Evolutionary conservation across 768 basidiomycete species (phyloP).

Genomic region (Lactifluus echinatus): DNA sequence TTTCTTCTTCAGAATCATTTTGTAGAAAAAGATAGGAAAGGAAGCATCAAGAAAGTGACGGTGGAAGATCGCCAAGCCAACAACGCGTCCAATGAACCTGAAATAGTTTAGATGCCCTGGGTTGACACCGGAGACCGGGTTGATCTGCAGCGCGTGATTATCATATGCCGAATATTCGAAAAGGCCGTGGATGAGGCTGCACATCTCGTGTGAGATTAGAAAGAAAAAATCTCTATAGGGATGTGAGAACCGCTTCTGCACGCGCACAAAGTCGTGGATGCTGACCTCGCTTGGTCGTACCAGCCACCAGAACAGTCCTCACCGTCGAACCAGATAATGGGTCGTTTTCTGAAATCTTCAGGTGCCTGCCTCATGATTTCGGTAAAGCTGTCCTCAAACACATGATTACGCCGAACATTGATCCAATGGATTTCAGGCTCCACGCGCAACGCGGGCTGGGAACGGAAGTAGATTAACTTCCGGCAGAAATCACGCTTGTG

Average conservation of each 20-base stretch:
- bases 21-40: slow-evolving; percentile 99
- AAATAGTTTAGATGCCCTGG: slow-evolving; percentile 99
- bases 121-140: slow-evolving; percentile 95
- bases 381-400: slow-evolving; percentile 98
- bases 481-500: slow-evolving; percentile 97
- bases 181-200: slow-evolving; percentile 98
- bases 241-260: slow-evolving; percentile 1
- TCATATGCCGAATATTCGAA: slow-evolving; percentile 99
- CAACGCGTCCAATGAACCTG: slow-evolving; percentile 96
- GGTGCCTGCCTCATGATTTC: slow-evolving; percentile 99
- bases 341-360: slow-evolving; percentile 93
- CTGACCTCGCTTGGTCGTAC: slow-evolving; percentile 87
- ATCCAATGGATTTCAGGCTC: slow-evolving; percentile 99
- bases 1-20: slow-evolving; percentile 99
- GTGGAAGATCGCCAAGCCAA: slow-evolving; percentile 97
- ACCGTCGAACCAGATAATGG: slow-evolving; percentile 99
- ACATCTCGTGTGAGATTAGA: slow-evolving; percentile 99
- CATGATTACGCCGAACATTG: slow-evolving; percentile 94
- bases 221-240: slow-evolving; percentile 93
- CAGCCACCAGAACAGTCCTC: slow-evolving; percentile 99
- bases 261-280: slow-evolving; percentile 1
- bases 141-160: slow-evolving; percentile 99
- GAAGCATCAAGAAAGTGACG: slow-evolving; percentile 97
- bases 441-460: slow-evolving; percentile 94
- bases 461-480: slow-evolving; percentile 99